Evolutionary conservation across 257 asterid species (phyloP).

Genomic region (Galeopsis tetrahit): DNA sequence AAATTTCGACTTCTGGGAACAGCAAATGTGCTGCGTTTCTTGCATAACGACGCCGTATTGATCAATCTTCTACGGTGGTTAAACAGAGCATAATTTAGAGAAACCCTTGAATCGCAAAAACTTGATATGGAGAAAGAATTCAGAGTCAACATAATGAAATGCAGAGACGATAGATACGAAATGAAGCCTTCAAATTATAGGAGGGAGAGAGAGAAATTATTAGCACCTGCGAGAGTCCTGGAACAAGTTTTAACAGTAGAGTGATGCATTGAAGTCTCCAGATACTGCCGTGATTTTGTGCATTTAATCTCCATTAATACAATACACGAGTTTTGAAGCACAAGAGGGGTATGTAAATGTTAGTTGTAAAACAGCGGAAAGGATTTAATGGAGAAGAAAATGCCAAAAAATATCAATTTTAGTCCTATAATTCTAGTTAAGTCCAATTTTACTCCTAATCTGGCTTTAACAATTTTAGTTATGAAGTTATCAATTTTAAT

Average conservation of each 20-base stretch:
- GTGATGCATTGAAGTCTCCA: slow-evolving; percentile 19
- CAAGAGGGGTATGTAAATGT: too few relatives aligned
- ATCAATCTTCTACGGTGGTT: slow-evolving; percentile 35
- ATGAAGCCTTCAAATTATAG: background rate
- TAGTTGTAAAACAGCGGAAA: too few relatives aligned
- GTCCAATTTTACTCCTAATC: too few relatives aligned
- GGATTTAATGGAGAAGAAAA: too few relatives aligned
- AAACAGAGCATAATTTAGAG: slow-evolving; percentile 16
- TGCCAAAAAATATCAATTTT: too few relatives aligned
- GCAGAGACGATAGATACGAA: background rate
- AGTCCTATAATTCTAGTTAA: too few relatives aligned
- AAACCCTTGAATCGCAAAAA: slow-evolving; percentile 39
- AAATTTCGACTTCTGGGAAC: slow-evolving; percentile 28
- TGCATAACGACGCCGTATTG: slow-evolving; percentile 25
- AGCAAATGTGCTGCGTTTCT: slow-evolving; percentile 33
- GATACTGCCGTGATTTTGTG: background rate
- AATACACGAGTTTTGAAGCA: too few relatives aligned
- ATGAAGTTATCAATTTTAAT: too few relatives aligned
- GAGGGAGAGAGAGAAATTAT: background rate
- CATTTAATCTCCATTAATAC: background rate
- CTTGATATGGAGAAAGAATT: slow-evolving; percentile 35
- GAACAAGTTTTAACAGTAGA: background rate
- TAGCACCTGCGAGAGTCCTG: background rate
- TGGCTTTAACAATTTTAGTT: too few relatives aligned
- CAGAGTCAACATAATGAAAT: slow-evolving; percentile 37